Conservation (phyloP, 148 eudicot genomes). For the Mesembryanthemum crystallinum region DNA sequence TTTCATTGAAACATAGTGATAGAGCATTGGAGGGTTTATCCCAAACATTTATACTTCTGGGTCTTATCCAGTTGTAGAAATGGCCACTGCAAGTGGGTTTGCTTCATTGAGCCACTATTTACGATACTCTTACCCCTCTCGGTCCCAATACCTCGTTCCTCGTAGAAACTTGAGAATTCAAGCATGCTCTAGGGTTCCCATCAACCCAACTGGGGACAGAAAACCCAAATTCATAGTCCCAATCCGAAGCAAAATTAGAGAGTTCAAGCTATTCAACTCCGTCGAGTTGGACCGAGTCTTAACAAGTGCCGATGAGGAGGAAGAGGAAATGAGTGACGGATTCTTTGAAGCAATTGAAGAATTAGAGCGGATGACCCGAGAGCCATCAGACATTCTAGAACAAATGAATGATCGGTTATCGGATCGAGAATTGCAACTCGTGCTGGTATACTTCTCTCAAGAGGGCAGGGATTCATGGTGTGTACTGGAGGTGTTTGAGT, state of each 20-base stretch:
- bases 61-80: neutral
- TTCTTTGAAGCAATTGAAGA: constrained; percentile 94
- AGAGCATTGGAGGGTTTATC: neutral
- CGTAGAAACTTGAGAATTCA: constrained; percentile 20
- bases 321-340: constrained; percentile 78
- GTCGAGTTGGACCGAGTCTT: constrained; percentile 64
- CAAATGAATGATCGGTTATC: constrained; percentile 82
- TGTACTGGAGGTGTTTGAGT: constrained; percentile 91
- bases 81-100: constrained; percentile 33
- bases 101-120: constrained; percentile 20
- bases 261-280: constrained; percentile 48
- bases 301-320: constrained; percentile 63
- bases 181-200: constrained; percentile 38
- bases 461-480: constrained; percentile 99
- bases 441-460: constrained; percentile 80
- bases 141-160: neutral
- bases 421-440: constrained; percentile 73
- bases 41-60: neutral
- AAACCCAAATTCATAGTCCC: constrained; percentile 25
- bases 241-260: constrained; percentile 34
- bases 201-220: constrained; percentile 12
- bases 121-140: neutral
- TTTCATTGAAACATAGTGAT: neutral
- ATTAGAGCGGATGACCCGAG: constrained; percentile 79
- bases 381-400: constrained; percentile 81